Conservation (phyloP, 2,329 filamentous ascomycete genomes). For the Rosellinia necatrix region DNA sequence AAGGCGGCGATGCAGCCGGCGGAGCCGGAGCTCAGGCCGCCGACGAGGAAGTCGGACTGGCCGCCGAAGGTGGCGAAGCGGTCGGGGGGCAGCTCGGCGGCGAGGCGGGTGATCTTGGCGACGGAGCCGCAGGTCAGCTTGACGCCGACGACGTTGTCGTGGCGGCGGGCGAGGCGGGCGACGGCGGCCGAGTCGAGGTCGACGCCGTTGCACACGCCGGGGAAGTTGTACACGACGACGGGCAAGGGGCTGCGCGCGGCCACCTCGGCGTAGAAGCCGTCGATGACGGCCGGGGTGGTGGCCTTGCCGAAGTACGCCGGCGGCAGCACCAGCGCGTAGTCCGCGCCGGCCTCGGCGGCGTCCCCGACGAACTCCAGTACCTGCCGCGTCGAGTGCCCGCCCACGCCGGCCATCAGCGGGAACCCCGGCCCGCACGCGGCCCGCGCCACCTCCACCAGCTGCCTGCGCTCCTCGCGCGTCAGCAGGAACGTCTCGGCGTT, state of each 20-base stretch:
- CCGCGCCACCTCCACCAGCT: slow-evolving; percentile 61
- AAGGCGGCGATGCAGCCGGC: slow-evolving; percentile 66
- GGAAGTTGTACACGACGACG: slow-evolving; percentile 71
- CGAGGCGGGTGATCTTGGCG: slow-evolving; percentile 62
- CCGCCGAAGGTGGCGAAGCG: slow-evolving; percentile 72
- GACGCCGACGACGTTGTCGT: slow-evolving; percentile 64
- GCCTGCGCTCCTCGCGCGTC: slow-evolving; percentile 62
- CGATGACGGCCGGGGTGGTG: slow-evolving; percentile 60
- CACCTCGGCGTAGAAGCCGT: slow-evolving; percentile 63
- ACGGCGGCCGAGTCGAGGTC: slow-evolving; percentile 70
- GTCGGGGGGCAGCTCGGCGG: slow-evolving; percentile 54
- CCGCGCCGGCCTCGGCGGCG: slow-evolving; percentile 62
- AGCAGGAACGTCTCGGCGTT: slow-evolving; percentile 50
- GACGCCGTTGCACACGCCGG: slow-evolving; percentile 68
- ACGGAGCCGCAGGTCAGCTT: slow-evolving; percentile 69
- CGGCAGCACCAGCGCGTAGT: slow-evolving; percentile 66
- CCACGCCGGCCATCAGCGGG: slow-evolving; percentile 67
- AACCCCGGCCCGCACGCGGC: slow-evolving; percentile 55
- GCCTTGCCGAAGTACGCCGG: slow-evolving; percentile 69
- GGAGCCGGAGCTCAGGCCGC: slow-evolving; percentile 61
- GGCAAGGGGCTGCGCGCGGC: slow-evolving; percentile 58
- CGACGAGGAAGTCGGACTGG: slow-evolving; percentile 73
- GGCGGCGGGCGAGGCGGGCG: slow-evolving; percentile 52
- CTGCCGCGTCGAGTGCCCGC: slow-evolving; percentile 68
- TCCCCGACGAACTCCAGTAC: slow-evolving; percentile 63